Evolutionary conservation across 495 filamentous ascomycete genomes (phyloP).

Genomic region (Neurospora intermedia): DNA sequence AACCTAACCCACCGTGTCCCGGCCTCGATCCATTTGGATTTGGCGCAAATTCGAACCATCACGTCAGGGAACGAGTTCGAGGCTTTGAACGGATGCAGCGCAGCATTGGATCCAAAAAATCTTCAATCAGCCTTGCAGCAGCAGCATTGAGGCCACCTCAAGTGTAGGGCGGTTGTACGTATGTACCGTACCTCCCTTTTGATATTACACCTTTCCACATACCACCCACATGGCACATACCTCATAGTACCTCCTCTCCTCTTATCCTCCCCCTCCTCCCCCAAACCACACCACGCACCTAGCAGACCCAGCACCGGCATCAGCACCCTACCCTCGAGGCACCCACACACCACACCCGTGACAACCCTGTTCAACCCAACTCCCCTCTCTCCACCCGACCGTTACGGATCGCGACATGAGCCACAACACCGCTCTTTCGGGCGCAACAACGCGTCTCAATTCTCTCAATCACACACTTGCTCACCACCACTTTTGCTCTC

Average conservation of each 20-base stretch:
- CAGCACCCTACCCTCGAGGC: constrained; percentile 2
- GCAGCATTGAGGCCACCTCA: not conserved
- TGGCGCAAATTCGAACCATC: not conserved
- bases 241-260: constrained; percentile 23
- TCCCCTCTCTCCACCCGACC: constrained; percentile 20
- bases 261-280: constrained; percentile 19
- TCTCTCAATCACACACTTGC: constrained; percentile 4
- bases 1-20: not conserved
- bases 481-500: constrained; percentile 4
- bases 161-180: not conserved
- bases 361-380: constrained; percentile 14
- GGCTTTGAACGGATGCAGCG: not conserved
- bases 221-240: not conserved
- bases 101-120: not conserved
- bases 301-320: constrained; percentile 1
- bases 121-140: not conserved
- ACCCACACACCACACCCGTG: constrained; percentile 18
- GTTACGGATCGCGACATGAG: constrained; percentile 21
- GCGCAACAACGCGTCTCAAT: constrained; percentile 18
- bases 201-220: not conserved
- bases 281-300: constrained; percentile 3
- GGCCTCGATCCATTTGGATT: not conserved
- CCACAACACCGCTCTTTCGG: constrained; percentile 17
- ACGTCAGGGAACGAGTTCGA: not conserved
- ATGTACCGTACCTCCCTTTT: not conserved